Percentiles rank a stretch among this genome's conserved stretches.
Evolutionary conservation across 306 rosid genomes (phyloP).

Genomic region (Ceratonia siliqua): DNA sequence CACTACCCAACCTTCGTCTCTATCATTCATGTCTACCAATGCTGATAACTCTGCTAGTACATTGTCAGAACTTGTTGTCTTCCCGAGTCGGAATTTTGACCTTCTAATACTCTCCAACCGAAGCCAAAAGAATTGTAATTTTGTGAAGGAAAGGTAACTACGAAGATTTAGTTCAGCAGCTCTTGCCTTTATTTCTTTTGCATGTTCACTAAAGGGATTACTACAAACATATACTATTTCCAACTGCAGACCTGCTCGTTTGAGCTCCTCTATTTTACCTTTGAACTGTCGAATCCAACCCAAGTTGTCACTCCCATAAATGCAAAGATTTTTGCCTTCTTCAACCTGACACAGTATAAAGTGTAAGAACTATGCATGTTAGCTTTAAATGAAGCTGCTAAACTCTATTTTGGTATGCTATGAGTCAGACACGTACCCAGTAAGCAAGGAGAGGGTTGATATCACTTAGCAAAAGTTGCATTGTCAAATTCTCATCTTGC

Average conservation of each 20-base stretch:
- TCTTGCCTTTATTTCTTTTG: slow-evolving; percentile 28
- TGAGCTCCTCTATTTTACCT: slow-evolving; percentile 38
- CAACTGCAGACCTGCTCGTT: slow-evolving; percentile 43
- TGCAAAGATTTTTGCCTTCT: slow-evolving; percentile 54
- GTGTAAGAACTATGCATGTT: slow-evolving; percentile 20
- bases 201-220: slow-evolving; percentile 29
- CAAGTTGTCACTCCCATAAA: slow-evolving; percentile 56
- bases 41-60: slow-evolving; percentile 48
- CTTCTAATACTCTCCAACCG: slow-evolving; percentile 61
- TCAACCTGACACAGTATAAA: slow-evolving; percentile 48
- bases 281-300: slow-evolving; percentile 59
- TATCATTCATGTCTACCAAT: slow-evolving; percentile 43
- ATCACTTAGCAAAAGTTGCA: slow-evolving; percentile 50
- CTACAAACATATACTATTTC: slow-evolving; percentile 59
- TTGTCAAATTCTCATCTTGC: slow-evolving; percentile 50
- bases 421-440: slow-evolving; percentile 51
- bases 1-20: slow-evolving; percentile 50
- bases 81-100: slow-evolving; percentile 44
- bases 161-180: slow-evolving; percentile 8
- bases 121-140: slow-evolving; percentile 56
- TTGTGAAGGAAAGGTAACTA: slow-evolving; percentile 37
- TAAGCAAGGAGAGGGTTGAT: slow-evolving; percentile 47
- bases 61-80: slow-evolving; percentile 27
- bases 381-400: slow-evolving; percentile 7
- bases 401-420: slow-evolving; percentile 11